These are phyloP conservation scores for Kluyveromyces dobzhanskii DNA, from an alignment of 805 yeast genomes.

Conservation along the genomic window DNA sequence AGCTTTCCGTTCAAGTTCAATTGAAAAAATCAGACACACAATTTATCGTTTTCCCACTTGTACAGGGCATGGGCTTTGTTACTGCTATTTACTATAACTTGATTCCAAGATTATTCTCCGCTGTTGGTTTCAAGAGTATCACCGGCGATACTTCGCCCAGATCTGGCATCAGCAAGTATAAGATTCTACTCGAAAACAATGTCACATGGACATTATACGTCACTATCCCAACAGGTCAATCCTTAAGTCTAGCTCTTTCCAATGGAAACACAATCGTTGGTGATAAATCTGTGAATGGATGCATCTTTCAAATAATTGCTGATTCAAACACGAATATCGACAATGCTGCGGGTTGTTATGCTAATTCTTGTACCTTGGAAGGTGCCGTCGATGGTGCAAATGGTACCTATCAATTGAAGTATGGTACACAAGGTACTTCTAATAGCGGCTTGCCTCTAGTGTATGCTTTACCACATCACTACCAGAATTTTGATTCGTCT, in stretches of 20 bases:
- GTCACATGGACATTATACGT: slow-evolving; percentile 64
- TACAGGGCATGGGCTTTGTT: slow-evolving; percentile 78
- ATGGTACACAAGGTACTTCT: slow-evolving; percentile 38
- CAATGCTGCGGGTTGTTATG: slow-evolving; percentile 54
- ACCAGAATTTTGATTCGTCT: slow-evolving; percentile 32
- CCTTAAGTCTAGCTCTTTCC: slow-evolving; percentile 15
- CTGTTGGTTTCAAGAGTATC: slow-evolving; percentile 54
- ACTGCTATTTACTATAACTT: slow-evolving; percentile 53
- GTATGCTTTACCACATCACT: slow-evolving; percentile 66
- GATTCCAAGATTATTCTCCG: slow-evolving; percentile 48
- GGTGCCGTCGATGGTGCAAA: slow-evolving; percentile 34
- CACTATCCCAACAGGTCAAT: slow-evolving; percentile 35
- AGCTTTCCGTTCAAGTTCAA: slow-evolving; percentile 29
- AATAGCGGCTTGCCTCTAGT: slow-evolving; percentile 38
- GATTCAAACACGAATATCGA: slow-evolving; percentile 43
- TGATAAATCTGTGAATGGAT: slow-evolving; percentile 30
- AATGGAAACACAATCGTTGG: slow-evolving; percentile 17
- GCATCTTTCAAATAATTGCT: slow-evolving; percentile 51
- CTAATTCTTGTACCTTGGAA: slow-evolving; percentile 38
- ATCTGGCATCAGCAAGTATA: slow-evolving; percentile 44
- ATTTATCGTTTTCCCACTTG: slow-evolving; percentile 47
- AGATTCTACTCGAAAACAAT: slow-evolving; percentile 44
- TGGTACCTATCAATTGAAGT: slow-evolving; percentile 36
- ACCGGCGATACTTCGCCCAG: slow-evolving; percentile 32
- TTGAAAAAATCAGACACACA: slow-evolving; percentile 27